These are phyloP conservation scores for Globisporangium lucens DNA, from an alignment of 352 stramenopile genomes.

Conservation along the genomic window DNA sequence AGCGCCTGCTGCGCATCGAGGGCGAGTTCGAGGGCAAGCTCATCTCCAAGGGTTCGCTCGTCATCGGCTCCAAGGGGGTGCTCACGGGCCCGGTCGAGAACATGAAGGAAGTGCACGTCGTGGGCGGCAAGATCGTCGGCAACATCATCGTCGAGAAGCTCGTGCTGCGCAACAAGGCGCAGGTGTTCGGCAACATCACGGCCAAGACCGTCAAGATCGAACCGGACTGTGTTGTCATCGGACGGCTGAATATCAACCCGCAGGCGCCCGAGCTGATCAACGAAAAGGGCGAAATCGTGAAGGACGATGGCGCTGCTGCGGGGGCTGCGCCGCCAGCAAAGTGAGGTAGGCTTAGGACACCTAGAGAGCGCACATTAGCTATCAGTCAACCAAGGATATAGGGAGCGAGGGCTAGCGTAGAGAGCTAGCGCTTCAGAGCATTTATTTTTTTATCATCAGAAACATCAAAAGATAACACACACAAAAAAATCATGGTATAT, in stretches of 20 bases:
- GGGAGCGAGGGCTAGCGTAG: background rate
- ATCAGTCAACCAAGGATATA: background rate
- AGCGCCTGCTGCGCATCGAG: constrained; percentile 86
- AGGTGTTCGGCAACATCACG: constrained; percentile 89
- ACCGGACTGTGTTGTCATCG: constrained; percentile 82
- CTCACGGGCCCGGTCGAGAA: constrained; percentile 80
- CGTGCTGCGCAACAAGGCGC: constrained; percentile 78
- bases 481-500: constrained; percentile 24
- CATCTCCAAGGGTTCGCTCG: constrained; percentile 85
- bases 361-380: constrained; percentile 7
- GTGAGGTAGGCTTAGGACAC: background rate
- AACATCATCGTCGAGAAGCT: constrained; percentile 86
- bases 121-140: constrained; percentile 82
- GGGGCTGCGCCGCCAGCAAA: background rate
- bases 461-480: constrained; percentile 19
- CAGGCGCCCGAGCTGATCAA: constrained; percentile 83
- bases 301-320: constrained; percentile 11
- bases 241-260: constrained; percentile 84
- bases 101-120: constrained; percentile 88
- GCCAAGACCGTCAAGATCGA: constrained; percentile 89
- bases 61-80: constrained; percentile 79
- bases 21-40: constrained; percentile 89
- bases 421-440: background rate
- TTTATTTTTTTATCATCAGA: constrained; percentile 10
- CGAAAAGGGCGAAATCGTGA: constrained; percentile 76